phyloP scores from a whole-genome alignment of 371 early-diverging fungal species.

The Sanchytrium tribonematis region DNA sequence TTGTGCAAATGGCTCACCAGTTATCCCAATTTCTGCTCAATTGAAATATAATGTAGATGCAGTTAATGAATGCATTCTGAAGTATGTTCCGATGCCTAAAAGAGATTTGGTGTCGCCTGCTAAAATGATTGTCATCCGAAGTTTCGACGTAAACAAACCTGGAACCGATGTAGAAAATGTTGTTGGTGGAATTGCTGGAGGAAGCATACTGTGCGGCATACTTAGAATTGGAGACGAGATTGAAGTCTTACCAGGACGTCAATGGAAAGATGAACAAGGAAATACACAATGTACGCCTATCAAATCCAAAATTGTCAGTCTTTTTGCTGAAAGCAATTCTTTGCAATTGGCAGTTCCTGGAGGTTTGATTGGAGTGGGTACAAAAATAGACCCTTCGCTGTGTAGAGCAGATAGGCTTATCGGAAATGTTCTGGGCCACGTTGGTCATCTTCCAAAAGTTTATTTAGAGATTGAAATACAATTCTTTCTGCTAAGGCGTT shows the following conservation, averaged over 20 bases:
- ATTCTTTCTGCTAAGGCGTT: slow-evolving; percentile 83
- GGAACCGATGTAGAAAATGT: slow-evolving; percentile 85
- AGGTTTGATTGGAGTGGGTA: slow-evolving; percentile 97
- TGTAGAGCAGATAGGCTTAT: slow-evolving; percentile 97
- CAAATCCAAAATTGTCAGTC: slow-evolving; percentile 64
- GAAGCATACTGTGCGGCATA: slow-evolving; percentile 86
- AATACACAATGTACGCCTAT: slow-evolving; percentile 71
- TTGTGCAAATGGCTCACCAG: slow-evolving; percentile 82
- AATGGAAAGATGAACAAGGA: slow-evolving; percentile 69
- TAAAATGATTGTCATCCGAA: slow-evolving; percentile 92
- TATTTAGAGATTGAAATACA: slow-evolving; percentile 85
- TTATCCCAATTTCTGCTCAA: slow-evolving; percentile 98
- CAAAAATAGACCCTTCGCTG: slow-evolving; percentile 90
- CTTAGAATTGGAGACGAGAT: slow-evolving; percentile 81
- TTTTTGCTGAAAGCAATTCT: slow-evolving; percentile 78
- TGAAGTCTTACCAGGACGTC: slow-evolving; percentile 97
- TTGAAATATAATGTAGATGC: slow-evolving; percentile 98
- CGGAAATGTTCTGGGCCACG: slow-evolving; percentile 92
- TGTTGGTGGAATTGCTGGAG: slow-evolving; percentile 99
- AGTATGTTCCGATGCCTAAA: slow-evolving; percentile 85
- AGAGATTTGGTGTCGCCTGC: slow-evolving; percentile 80
- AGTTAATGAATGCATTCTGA: slow-evolving; percentile 95
- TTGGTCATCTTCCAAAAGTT: slow-evolving; percentile 83
- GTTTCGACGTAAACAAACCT: slow-evolving; percentile 99
- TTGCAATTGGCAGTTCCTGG: slow-evolving; percentile 97